phyloP scores from a whole-genome alignment of 2,329 filamentous ascomycete genomes.

The Penicillium polonicum region DNA sequence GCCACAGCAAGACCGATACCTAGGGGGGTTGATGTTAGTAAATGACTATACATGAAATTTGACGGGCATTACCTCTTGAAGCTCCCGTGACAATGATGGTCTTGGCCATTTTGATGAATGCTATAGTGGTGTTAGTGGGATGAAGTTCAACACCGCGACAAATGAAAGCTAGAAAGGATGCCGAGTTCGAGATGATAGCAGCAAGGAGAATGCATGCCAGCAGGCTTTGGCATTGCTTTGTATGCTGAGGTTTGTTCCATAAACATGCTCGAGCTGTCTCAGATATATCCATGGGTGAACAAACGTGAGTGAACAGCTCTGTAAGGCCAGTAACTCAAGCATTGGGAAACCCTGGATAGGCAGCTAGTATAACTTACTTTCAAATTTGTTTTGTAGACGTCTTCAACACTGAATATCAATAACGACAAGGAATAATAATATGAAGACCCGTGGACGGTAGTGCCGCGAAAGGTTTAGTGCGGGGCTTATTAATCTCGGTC shows the following conservation, averaged over 20 bases:
- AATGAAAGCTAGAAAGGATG: no score
- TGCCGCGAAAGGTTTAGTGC: conserved; percentile 6
- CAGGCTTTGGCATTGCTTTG: neutral
- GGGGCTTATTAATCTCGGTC: conserved; percentile 22
- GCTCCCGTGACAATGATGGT: conserved; percentile 70
- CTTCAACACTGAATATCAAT: neutral
- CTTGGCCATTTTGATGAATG: conserved; percentile 52
- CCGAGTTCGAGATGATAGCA: neutral
- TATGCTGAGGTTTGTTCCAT: neutral
- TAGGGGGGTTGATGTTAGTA: conserved; percentile 25
- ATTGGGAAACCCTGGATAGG: neutral
- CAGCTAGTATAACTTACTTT: neutral
- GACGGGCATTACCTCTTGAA: conserved; percentile 51
- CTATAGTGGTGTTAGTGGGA: conserved; percentile 9
- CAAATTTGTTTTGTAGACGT: neutral
- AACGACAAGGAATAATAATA: neutral
- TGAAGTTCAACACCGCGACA: neutral
- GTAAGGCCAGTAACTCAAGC: neutral
- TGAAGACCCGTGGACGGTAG: neutral
- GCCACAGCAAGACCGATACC: conserved; percentile 63
- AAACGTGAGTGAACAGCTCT: neutral
- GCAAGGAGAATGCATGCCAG: neutral
- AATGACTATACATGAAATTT: neutral
- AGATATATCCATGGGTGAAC: neutral
- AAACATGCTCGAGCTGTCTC: neutral